Evolutionary conservation across 371 early-diverging fungal species (phyloP), one percentile per base, ranked within the genome.

Genomic region (Mucor saturninus): DNA sequence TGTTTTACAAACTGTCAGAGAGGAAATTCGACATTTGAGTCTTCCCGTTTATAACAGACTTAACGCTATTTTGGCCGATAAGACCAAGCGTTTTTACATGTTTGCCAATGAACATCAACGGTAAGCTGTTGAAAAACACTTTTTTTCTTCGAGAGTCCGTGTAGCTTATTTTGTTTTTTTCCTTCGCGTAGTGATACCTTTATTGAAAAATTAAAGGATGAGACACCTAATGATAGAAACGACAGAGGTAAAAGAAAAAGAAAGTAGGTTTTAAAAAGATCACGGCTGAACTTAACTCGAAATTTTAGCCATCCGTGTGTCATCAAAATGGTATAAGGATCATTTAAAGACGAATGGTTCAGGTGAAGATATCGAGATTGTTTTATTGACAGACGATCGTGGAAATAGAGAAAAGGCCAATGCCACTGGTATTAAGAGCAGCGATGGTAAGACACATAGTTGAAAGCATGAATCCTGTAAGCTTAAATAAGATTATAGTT

Each of bases 91-190:
- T 9, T 93, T 95, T 69, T 93, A 87, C 64, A 89, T 96, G 35
- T 97, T 98, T 79, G 93, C 93, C 6, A 97, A 98, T 76, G 98
- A 98, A 66, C 94, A 95, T 64, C 92, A 93, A 77, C 75, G 88
- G 82, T 89, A 73, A 38, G 38, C 4, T 6, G 35, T 6, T 35
- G 8, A 8, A 35, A 35, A 1, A 1, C 35, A 35, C 8, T 35
- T 35, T 35, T 3, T 38, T 29, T 48, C 42, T 49, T 35, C 35
- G 35, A 35, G 8, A 35, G 35, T 8, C 21, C 21, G 21, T 21
- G 21, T 21, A 21, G 21, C 21, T 21, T 21, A 21, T 21, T 21
- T 21, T 51, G 28, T 45, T 40, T 30, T 38, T 53, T 49, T 58
- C 8, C 35, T 39, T 15, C 37, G 10, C 43, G 26, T 63, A 89